A percentile compares a stretch with the other conserved stretches of the same genome.
Conservation (phyloP, 2,329 filamentous ascomycete genomes). For the Arthrinium phaeospermum region DNA sequence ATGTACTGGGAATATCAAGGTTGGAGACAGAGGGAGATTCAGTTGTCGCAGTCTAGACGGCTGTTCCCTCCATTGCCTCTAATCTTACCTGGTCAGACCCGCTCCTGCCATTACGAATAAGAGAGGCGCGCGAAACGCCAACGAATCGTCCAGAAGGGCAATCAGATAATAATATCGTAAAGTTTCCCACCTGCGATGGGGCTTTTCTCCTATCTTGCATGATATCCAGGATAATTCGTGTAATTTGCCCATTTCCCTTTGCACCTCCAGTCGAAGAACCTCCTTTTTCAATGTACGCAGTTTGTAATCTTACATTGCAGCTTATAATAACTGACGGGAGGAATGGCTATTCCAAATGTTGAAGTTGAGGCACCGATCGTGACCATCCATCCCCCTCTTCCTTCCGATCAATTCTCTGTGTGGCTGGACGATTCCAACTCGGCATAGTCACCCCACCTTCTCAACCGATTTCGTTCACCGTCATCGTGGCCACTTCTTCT, state of each 20-base stretch:
- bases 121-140: neutral
- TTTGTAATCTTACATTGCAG: neutral
- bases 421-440: slow-evolving; percentile 2
- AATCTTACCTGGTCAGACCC: slow-evolving; percentile 7
- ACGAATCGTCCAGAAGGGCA: slow-evolving; percentile 10
- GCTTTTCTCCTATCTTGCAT: slow-evolving; percentile 8
- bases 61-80: neutral
- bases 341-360: neutral
- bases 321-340: neutral
- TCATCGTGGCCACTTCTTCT: slow-evolving; percentile 16
- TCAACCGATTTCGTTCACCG: slow-evolving; percentile 5
- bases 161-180: neutral
- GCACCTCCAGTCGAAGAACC: neutral
- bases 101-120: neutral
- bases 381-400: neutral
- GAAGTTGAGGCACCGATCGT: neutral
- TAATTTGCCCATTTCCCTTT: neutral
- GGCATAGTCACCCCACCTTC: slow-evolving; percentile 13
- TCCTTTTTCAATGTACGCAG: neutral
- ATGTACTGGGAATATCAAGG: neutral
- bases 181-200: slow-evolving; percentile 8
- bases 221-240: neutral
- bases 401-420: neutral
- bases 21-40: neutral
- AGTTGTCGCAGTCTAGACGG: neutral